Evolutionary conservation across 225 moss, liverwort and hornwort species (phyloP).

Genomic region (Climacium dendroides): DNA sequence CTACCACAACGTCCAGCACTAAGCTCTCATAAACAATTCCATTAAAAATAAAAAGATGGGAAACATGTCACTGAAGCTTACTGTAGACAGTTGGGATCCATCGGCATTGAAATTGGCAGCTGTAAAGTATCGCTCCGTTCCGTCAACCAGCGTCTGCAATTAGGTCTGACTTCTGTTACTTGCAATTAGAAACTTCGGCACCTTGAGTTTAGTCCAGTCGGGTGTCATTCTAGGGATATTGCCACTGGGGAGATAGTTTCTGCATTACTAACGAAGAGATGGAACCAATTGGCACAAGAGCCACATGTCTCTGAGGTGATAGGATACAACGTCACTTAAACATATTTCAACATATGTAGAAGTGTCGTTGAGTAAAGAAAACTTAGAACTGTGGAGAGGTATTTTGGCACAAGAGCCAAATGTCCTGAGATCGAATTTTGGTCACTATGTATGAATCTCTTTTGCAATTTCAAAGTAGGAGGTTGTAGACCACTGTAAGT

Average conservation of each 20-base stretch:
- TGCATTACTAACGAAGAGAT: not conserved
- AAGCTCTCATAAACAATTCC: not conserved
- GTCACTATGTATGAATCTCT: not conserved
- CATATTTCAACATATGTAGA: not conserved
- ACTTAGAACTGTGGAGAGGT: not conserved
- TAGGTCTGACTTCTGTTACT: slow-evolving; percentile 1
- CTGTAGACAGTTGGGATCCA: slow-evolving; percentile 70
- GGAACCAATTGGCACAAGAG: not conserved
- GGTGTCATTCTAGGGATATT: not conserved
- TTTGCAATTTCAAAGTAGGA: not conserved
- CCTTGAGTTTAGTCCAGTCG: not conserved
- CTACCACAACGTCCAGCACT: not conserved
- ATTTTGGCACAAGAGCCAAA: not conserved
- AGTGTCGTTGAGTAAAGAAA: not conserved
- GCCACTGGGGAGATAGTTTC: not conserved
- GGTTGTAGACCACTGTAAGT: not conserved
- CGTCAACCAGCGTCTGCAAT: slow-evolving; percentile 70
- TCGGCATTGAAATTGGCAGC: slow-evolving; percentile 75
- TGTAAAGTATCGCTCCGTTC: slow-evolving; percentile 73
- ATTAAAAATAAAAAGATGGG: not conserved
- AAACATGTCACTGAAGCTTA: slow-evolving; percentile 4
- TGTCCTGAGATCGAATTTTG: not conserved
- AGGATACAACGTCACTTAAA: not conserved
- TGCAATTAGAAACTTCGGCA: not conserved
- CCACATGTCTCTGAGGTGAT: not conserved